A percentile compares a stretch with the other conserved stretches of the same genome.
These are phyloP conservation scores for Mycocentrospora acerina DNA, from an alignment of 2,329 filamentous ascomycete genomes.

Conservation along the genomic window DNA sequence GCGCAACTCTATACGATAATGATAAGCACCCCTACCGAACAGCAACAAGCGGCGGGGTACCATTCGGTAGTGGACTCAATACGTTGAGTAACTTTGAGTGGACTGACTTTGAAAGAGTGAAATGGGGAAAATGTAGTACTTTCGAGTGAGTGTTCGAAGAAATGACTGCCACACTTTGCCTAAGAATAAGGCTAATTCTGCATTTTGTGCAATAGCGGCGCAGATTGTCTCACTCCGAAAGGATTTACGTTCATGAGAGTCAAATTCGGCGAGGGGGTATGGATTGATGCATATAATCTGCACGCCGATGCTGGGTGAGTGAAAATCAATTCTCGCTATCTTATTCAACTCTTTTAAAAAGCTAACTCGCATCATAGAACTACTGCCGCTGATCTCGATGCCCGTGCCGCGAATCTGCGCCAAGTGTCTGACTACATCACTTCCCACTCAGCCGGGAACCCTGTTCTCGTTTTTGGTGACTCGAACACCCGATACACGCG, in stretches of 20 bases:
- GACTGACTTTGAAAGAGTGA: slow-evolving; percentile 57
- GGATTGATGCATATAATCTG: slow-evolving; percentile 66
- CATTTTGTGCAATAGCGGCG: slow-evolving; percentile 39
- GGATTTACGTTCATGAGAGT: slow-evolving; percentile 69
- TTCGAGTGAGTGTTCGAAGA: slow-evolving; percentile 30
- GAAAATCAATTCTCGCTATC: too few relatives aligned
- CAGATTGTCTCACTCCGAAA: slow-evolving; percentile 68
- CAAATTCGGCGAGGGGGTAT: slow-evolving; percentile 54
- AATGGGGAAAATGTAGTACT: slow-evolving; percentile 60
- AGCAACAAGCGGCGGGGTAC: slow-evolving; percentile 64
- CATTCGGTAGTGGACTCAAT: slow-evolving; percentile 65
- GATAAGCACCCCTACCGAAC: slow-evolving; percentile 63
- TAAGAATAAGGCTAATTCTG: background rate
- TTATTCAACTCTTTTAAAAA: background rate
- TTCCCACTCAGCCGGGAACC: slow-evolving; percentile 58
- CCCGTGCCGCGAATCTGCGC: slow-evolving; percentile 60
- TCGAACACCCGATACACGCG: slow-evolving; percentile 67
- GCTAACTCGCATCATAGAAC: slow-evolving; percentile 30
- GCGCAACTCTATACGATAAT: slow-evolving; percentile 57
- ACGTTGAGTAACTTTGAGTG: slow-evolving; percentile 61
- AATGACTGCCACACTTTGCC: background rate
- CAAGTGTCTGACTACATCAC: slow-evolving; percentile 62
- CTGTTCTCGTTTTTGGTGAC: slow-evolving; percentile 66
- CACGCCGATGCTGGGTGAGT: slow-evolving; percentile 64
- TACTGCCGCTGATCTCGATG: slow-evolving; percentile 54